Percentiles rank a stretch among this genome's conserved stretches.
Evolutionary conservation across 2,329 filamentous ascomycete species (phyloP).

Genomic region (Cladosporium colombiae): DNA sequence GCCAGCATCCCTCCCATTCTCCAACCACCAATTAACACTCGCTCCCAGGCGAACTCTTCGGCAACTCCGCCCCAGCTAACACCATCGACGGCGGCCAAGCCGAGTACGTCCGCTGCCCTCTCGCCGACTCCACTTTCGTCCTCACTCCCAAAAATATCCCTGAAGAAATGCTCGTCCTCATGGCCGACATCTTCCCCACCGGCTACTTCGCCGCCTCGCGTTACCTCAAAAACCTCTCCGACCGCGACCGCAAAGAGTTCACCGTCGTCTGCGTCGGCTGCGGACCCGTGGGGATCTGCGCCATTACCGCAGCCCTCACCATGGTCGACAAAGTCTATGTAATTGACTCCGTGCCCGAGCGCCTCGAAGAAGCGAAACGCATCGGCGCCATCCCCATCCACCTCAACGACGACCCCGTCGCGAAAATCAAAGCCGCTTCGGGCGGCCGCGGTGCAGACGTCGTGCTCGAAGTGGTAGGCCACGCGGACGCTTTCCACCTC

Average conservation of each 20-base stretch:
- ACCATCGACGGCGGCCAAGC: slow-evolving; percentile 37
- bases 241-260: slow-evolving; percentile 61
- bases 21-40: neutral
- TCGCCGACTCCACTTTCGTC: slow-evolving; percentile 78
- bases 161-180: slow-evolving; percentile 75
- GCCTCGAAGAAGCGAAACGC: slow-evolving; percentile 70
- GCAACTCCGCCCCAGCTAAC: slow-evolving; percentile 36
- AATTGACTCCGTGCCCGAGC: slow-evolving; percentile 62
- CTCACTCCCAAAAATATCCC: slow-evolving; percentile 71
- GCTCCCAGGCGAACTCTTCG: slow-evolving; percentile 48
- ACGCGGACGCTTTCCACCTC: slow-evolving; percentile 50
- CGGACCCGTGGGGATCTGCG: slow-evolving; percentile 77
- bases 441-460: slow-evolving; percentile 82
- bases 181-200: slow-evolving; percentile 88
- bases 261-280: slow-evolving; percentile 82
- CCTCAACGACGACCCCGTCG: slow-evolving; percentile 57
- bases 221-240: slow-evolving; percentile 65
- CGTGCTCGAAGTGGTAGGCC: slow-evolving; percentile 62
- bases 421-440: slow-evolving; percentile 72
- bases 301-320: slow-evolving; percentile 43
- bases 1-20: neutral
- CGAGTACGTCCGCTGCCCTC: slow-evolving; percentile 66
- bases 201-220: slow-evolving; percentile 82
- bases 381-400: slow-evolving; percentile 84
- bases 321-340: slow-evolving; percentile 38